A percentile compares a stretch with the other conserved stretches of the same genome.
phyloP scores from a whole-genome alignment of 805 yeast species.

The Barnettozyma vustinii region DNA sequence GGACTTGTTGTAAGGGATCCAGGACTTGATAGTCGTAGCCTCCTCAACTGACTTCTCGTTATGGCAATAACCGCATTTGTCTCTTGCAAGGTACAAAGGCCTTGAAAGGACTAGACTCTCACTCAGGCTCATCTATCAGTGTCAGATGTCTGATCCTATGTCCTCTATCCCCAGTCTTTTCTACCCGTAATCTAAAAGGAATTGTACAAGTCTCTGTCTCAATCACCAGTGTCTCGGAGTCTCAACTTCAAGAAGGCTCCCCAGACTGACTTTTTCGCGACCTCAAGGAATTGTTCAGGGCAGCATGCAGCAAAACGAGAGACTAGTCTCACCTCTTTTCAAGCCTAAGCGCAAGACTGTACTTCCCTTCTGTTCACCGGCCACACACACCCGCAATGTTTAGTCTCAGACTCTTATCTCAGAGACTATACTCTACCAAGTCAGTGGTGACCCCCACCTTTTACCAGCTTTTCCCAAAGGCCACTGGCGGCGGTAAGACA shows the following conservation, averaged over 20 bases:
- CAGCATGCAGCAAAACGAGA: not conserved
- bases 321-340: not conserved
- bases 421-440: slow-evolving; percentile 9
- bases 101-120: slow-evolving; percentile 32
- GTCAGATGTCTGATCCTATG: not conserved
- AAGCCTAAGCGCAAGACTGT: slow-evolving; percentile 6
- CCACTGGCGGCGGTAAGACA: slow-evolving; percentile 64
- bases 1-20: slow-evolving; percentile 18
- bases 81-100: slow-evolving; percentile 40
- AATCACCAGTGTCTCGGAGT: no score
- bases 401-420: slow-evolving; percentile 3
- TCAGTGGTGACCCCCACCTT: slow-evolving; percentile 27
- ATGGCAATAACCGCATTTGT: slow-evolving; percentile 71
- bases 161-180: not conserved
- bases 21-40: slow-evolving; percentile 35
- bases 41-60: slow-evolving; percentile 26
- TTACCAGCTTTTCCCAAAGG: slow-evolving; percentile 68
- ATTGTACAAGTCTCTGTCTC: no score
- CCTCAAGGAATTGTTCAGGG: not conserved
- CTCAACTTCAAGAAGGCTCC: no score
- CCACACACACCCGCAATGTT: not conserved
- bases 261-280: not conserved
- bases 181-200: not conserved
- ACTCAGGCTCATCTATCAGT: not conserved
- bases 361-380: not conserved